Evolutionary conservation across 2,329 filamentous ascomycete genomes (phyloP).

Genomic region (Xylariaceae sp.): DNA sequence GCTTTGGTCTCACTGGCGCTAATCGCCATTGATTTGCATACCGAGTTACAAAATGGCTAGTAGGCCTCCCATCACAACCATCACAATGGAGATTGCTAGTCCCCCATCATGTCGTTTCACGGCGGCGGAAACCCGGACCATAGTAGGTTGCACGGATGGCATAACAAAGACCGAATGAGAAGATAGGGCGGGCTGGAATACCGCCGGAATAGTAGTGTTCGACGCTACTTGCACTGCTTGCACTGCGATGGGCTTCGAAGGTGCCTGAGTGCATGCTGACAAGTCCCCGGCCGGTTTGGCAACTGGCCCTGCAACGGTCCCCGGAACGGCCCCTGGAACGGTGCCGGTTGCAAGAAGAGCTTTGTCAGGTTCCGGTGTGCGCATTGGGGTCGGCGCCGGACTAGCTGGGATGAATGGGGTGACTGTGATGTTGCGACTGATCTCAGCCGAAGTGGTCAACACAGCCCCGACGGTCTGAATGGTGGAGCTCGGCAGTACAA

Average conservation of each 20-base stretch:
- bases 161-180: constrained; percentile 14
- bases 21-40: not conserved
- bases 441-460: constrained; percentile 5
- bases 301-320: not conserved
- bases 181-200: not conserved
- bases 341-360: not conserved
- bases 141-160: constrained; percentile 3
- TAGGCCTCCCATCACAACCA: constrained; percentile 15
- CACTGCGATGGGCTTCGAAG: not conserved
- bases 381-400: constrained; percentile 9
- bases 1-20: not conserved
- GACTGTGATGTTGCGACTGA: constrained; percentile 20
- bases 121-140: constrained; percentile 23
- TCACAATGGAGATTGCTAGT: constrained; percentile 4
- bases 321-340: not conserved
- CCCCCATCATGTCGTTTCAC: constrained; percentile 1
- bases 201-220: constrained; percentile 7
- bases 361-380: not conserved
- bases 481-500: constrained; percentile 26
- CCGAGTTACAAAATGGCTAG: constrained; percentile 7
- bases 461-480: constrained; percentile 8
- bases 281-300: not conserved
- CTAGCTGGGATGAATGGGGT: constrained; percentile 21
- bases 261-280: constrained; percentile 3
- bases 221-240: constrained; percentile 10